Percentiles rank a stretch among this genome's conserved stretches.
phyloP scores from a whole-genome alignment of 2,329 filamentous ascomycete species.

The Sclerotinia subarctica region DNA sequence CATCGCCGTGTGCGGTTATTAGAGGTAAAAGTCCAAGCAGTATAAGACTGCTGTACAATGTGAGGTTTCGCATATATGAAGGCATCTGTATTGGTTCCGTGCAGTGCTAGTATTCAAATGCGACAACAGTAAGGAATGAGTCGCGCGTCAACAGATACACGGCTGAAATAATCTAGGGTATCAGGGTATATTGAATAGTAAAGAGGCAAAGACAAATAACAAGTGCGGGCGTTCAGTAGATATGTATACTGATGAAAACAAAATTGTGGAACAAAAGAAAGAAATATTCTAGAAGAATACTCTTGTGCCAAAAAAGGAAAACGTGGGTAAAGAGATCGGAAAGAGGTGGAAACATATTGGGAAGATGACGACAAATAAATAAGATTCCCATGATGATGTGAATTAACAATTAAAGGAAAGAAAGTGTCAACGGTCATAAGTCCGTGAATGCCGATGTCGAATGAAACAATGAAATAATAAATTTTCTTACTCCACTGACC shows the following conservation, averaged over 20 bases:
- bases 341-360: neutral
- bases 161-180: neutral
- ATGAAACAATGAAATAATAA: neutral
- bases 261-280: constrained; percentile 17
- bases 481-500: neutral
- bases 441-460: neutral
- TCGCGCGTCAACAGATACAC: neutral
- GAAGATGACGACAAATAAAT: constrained; percentile 3
- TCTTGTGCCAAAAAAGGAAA: neutral
- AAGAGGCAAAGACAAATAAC: neutral
- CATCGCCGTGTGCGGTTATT: constrained; percentile 22
- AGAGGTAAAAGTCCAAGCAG: constrained; percentile 22
- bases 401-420: neutral
- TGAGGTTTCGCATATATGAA: constrained; percentile 2
- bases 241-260: constrained; percentile 14
- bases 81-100: constrained; percentile 15
- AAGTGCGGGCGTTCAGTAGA: constrained; percentile 4
- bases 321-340: neutral
- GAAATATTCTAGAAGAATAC: constrained; percentile 2
- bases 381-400: neutral
- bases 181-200: neutral
- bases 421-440: neutral
- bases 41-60: constrained; percentile 10
- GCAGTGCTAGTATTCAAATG: neutral
- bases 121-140: neutral